Base-by-base conservation (phyloP, 768 basidiomycete genomes). In the Pleurotus tuoliensis region DNA sequence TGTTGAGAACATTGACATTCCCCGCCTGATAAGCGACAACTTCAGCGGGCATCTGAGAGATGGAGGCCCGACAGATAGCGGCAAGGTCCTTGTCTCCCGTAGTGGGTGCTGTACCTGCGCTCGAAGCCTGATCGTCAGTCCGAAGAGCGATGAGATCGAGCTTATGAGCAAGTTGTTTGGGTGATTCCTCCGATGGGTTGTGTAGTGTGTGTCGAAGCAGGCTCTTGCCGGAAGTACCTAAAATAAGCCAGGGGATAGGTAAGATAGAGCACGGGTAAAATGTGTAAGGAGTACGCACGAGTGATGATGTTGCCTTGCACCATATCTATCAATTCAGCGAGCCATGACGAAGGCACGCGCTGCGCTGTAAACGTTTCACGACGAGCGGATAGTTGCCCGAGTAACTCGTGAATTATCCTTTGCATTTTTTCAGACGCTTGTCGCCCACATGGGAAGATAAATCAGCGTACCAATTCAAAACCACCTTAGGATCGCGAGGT, bases 331-430 rank as follows among this genome's bases (percentile, higher is more conserved):
- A 99, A 69, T 56, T 86, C 81, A 5, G 90, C 87, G 70, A 99
- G 74, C 62, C 90, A 86, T 9, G 66, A 69, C 0, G 77, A 71
- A 4, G 86, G 76, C 9, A 97, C 63, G 0, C 84, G 76, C 54
- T 87, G 87, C 6, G 83, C 75, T 38, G 68, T 83, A 37, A 82
- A 79, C 16, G 77, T 76, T 46, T 80, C 75, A 41, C 82, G 79
- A 27, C 77, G 72, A 2, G 78, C 76, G 1, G 86, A 73, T 2
- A 98, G 77, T 61, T 89, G 87, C 0, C 93, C 93, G 2, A 95
- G 73, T 0, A 97, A 77, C 58, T 95, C 92, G 58, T 98, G 91
- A 3, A 85, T 84, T 71, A 98, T 82, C 94, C 94, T 96, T 64
- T 11, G 47, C 27, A 44, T n/a, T 11, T 9, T 18, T n/a, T 46